Base-by-base conservation (phyloP, 2,329 filamentous ascomycete species). In the Orbilia oligospora region DNA sequence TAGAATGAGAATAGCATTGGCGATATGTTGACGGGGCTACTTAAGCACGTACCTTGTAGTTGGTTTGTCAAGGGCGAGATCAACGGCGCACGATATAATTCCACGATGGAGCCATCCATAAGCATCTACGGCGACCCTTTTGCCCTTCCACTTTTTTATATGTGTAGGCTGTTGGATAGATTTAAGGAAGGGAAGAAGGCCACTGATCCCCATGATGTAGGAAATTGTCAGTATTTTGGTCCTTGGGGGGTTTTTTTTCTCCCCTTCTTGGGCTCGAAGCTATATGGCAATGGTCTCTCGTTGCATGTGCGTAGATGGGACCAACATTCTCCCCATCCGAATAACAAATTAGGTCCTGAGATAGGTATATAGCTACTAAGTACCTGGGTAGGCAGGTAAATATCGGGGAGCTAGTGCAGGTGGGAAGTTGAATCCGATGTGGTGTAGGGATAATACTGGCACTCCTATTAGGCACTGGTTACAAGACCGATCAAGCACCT, bases 21-120 rank as follows among this genome's bases (percentile, higher is more conserved):
- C 20, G 14, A 18, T 38, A 20, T 14, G 24, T 14, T 24, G 30
- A 33, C 4, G 36, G 46, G 85, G 10, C 10, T 10, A 8, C 2
- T 4, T 8, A 12, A 8, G 4, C 8, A 44, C 89, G 83, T 87
- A 97, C 92, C 93, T 97, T 68, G 89, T 91, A 0, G 94, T 98
- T 14, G 93, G 94, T 84, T 93, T 96, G 82, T 90, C 93, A 82
- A 95, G 89, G 41, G 94, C 96, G 80, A 99, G 88, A 82, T 98
- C 96, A 82, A 96, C 90, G 80, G 95, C 93, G 86, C 95, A 98
- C 63, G 93, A 89, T 81, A 97, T 91, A 56, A 94, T 94, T 68
- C 94, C 97, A 81, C 96, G 91, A 85, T 99, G 96, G 70, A 99
- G 90, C 96, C 97, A 99, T 84, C 95, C 96, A 87, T 99, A 99